Percentiles rank a stretch among this genome's conserved stretches.
Conservation (phyloP, 768 basidiomycete species). For the Lactifluus echinatus region DNA sequence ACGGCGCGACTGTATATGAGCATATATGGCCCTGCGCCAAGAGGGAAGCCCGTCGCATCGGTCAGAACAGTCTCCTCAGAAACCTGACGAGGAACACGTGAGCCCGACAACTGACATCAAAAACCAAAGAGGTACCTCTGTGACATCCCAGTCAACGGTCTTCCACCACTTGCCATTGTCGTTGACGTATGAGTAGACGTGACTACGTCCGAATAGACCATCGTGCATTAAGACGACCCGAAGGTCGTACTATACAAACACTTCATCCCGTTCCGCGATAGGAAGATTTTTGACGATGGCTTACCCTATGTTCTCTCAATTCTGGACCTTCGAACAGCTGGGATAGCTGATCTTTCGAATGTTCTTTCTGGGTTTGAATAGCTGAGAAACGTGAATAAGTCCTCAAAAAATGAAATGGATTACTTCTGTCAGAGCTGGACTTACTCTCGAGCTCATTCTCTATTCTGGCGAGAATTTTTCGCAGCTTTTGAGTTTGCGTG, state of each 20-base stretch:
- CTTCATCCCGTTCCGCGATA: neutral
- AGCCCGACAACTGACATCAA: neutral
- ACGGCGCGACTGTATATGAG: conserved; percentile 52
- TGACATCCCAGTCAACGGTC: conserved; percentile 59
- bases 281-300: conserved; percentile 18
- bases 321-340: conserved; percentile 54
- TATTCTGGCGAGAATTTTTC: conserved; percentile 42
- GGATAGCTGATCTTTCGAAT: conserved; percentile 37
- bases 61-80: conserved; percentile 59
- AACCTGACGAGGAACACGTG: conserved; percentile 38
- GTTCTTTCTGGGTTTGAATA: conserved; percentile 41
- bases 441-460: conserved; percentile 48
- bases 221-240: conserved; percentile 72
- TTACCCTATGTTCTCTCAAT: conserved; percentile 49
- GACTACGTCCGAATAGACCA: conserved; percentile 67
- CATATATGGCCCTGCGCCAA: conserved; percentile 70
- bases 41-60: conserved; percentile 63
- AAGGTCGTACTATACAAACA: conserved; percentile 58
- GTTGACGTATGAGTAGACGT: conserved; percentile 71
- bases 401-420: neutral
- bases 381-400: conserved; percentile 30
- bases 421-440: conserved; percentile 4
- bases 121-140: conserved; percentile 37
- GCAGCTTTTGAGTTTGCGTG: conserved; percentile 41
- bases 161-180: conserved; percentile 74